Evolutionary conservation across 495 filamentous ascomycete species (phyloP), one percentile per base, ranked within the genome.

Genomic region (Parathielavia appendiculata): DNA sequence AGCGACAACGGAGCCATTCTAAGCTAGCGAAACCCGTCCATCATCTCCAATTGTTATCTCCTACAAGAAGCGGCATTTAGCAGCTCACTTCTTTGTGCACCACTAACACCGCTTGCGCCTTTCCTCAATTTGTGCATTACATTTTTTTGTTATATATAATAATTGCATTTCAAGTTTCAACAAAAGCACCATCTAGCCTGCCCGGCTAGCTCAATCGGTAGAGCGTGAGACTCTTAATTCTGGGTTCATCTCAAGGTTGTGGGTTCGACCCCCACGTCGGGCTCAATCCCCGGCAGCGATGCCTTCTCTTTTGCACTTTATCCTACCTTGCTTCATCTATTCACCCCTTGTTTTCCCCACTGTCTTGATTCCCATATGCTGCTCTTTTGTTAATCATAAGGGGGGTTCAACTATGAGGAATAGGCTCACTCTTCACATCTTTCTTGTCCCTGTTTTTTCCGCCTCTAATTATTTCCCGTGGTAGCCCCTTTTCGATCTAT

Each of bases 221-320:
- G 84, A 86, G 84, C 84, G 84, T 86, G 81, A 85, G 84, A 86
- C 84, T 87, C 83, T 87, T 87, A 86, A 85, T 40, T 30, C 35
- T 30, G 26, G 6, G 23, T 17, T 32, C 17, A 53, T 53, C 51
- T 53, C 51, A 53, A 53, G 51, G 51, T 53, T 53, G 51, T 30
- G 26, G 26, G 26, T 30, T 30, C 26, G 26, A 30, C 26, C 26
- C 26, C 26, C 26, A 30, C 26, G 38, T 53, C 51, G 51, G 51
- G 51, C 51, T 53, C 51, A 53, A 53, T 53, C 43, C 51, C 51
- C 51, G 51, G 22, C 36, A 23, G 17, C 51, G 51, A 53, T 54
- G 13, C 20, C 51, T 41, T 26, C 36, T 43, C 43, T 53, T 38
- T 45, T 35, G 23, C 2, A 1, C 45, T 54, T 19, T 45, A n/a